A percentile compares a stretch with the other conserved stretches of the same genome.
Evolutionary conservation across 2,329 filamentous ascomycete species (phyloP).

Genomic region (Sclerotinia trifoliorum): DNA sequence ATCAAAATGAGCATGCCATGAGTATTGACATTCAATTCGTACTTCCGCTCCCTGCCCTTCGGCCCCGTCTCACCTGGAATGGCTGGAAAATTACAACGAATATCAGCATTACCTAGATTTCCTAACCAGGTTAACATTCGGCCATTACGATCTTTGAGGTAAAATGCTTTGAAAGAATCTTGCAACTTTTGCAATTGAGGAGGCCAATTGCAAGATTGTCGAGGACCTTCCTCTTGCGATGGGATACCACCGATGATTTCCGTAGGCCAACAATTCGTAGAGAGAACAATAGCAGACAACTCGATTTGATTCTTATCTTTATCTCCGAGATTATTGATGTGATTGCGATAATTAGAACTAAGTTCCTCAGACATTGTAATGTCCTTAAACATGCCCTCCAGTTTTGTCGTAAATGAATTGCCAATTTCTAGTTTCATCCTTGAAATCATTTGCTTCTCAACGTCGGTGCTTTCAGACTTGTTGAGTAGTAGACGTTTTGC

Average conservation of each 20-base stretch:
- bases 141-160: conserved; percentile 82
- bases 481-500: conserved; percentile 82
- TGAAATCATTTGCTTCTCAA: conserved; percentile 91
- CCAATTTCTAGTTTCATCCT: conserved; percentile 97
- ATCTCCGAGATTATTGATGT: conserved; percentile 56
- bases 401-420: conserved; percentile 86
- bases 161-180: conserved; percentile 84
- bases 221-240: conserved; percentile 49
- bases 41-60: conserved; percentile 65
- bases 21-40: conserved; percentile 90
- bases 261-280: conserved; percentile 91
- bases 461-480: conserved; percentile 86
- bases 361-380: conserved; percentile 86
- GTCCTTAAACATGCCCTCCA: conserved; percentile 98
- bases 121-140: conserved; percentile 82
- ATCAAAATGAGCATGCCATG: conserved; percentile 88
- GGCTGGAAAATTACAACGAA: conserved; percentile 75
- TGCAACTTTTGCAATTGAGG: conserved; percentile 71
- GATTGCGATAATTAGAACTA: conserved; percentile 70
- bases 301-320: conserved; percentile 65
- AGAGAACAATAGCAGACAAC: conserved; percentile 80
- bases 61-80: conserved; percentile 64
- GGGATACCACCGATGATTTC: conserved; percentile 71
- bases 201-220: conserved; percentile 68
- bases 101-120: conserved; percentile 74